These are phyloP conservation scores for Paragyromitra xinjiangensis DNA, from an alignment of 495 filamentous ascomycete species.

Conservation along the genomic window DNA sequence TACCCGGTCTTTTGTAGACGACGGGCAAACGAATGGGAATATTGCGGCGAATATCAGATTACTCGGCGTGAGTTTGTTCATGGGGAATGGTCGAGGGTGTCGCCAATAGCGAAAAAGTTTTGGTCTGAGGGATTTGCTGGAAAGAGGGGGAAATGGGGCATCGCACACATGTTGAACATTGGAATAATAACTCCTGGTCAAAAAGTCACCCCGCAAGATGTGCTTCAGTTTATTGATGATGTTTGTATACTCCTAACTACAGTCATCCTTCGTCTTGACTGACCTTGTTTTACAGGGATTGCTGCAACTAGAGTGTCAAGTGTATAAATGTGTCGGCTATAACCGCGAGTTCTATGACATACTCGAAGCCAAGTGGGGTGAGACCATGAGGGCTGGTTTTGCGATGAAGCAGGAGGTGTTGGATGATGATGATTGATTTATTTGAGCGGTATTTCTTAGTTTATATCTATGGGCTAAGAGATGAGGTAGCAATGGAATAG, in stretches of 20 bases:
- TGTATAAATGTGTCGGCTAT: constrained; percentile 40
- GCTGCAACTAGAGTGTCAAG: constrained; percentile 30
- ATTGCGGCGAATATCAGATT: constrained; percentile 42
- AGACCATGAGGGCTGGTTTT: background rate
- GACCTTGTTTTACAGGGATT: constrained; percentile 28
- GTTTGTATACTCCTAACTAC: background rate
- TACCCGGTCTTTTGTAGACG: constrained; percentile 45
- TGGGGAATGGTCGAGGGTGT: constrained; percentile 36
- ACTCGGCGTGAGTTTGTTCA: constrained; percentile 29
- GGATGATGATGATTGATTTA: constrained; percentile 29
- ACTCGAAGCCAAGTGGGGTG: constrained; percentile 27
- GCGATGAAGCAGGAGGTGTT: constrained; percentile 27
- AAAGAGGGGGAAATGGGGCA: constrained; percentile 43
- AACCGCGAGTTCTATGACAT: constrained; percentile 34
- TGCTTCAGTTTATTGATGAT: constrained; percentile 34
- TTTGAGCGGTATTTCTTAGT: background rate
- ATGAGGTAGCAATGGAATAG: background rate
- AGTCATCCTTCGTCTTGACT: background rate
- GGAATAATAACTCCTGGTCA: constrained; percentile 18
- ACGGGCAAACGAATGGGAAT: constrained; percentile 40
- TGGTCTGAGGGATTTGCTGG: constrained; percentile 45
- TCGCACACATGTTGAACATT: constrained; percentile 1
- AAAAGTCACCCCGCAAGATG: constrained; percentile 28
- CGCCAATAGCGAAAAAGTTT: constrained; percentile 37
- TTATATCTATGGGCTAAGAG: background rate